Evolutionary conservation across 805 yeast species (phyloP).

Genomic region (Kockiozyma suomiensis): DNA sequence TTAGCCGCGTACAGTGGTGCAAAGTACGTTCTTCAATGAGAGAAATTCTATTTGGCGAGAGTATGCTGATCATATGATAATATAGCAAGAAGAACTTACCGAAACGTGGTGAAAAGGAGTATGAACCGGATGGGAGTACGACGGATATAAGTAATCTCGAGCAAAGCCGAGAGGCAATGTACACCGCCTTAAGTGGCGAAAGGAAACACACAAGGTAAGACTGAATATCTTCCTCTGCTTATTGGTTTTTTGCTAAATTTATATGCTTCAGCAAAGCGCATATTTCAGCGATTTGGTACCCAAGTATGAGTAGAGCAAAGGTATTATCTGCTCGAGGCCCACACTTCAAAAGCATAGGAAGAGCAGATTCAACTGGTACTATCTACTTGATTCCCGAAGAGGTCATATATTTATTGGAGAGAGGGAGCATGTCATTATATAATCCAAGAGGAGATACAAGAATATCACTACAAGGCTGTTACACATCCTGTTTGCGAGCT

Average conservation of each 20-base stretch:
- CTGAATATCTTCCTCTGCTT: not conserved
- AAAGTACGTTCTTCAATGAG: slow-evolving; percentile 2
- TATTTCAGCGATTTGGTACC: slow-evolving; percentile 55
- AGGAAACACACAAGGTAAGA: slow-evolving; percentile 40
- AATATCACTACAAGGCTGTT: slow-evolving; percentile 65
- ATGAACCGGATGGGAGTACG: slow-evolving; percentile 75
- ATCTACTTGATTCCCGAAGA: slow-evolving; percentile 67
- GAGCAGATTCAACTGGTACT: slow-evolving; percentile 51
- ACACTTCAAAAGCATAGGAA: slow-evolving; percentile 73
- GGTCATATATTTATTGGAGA: slow-evolving; percentile 71
- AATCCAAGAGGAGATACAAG: slow-evolving; percentile 42
- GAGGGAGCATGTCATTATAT: slow-evolving; percentile 65
- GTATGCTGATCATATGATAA: not conserved
- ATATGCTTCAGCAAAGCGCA: slow-evolving; percentile 47
- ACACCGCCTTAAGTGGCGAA: slow-evolving; percentile 54
- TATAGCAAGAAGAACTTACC: slow-evolving; percentile 47
- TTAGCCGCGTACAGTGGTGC: slow-evolving; percentile 31
- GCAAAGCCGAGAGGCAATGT: slow-evolving; percentile 71
- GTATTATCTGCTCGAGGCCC: slow-evolving; percentile 66
- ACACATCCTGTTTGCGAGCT: slow-evolving; percentile 52
- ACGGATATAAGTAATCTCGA: slow-evolving; percentile 53
- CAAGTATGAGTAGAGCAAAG: slow-evolving; percentile 43
- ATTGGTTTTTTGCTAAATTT: not conserved
- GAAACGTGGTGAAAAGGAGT: slow-evolving; percentile 82
- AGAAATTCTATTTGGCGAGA: not conserved